Evolutionary conservation across 177 flowering plant genomes (phyloP), one percentile per base, ranked within the genome.

Genomic region (Tripterygium wilfordii): DNA sequence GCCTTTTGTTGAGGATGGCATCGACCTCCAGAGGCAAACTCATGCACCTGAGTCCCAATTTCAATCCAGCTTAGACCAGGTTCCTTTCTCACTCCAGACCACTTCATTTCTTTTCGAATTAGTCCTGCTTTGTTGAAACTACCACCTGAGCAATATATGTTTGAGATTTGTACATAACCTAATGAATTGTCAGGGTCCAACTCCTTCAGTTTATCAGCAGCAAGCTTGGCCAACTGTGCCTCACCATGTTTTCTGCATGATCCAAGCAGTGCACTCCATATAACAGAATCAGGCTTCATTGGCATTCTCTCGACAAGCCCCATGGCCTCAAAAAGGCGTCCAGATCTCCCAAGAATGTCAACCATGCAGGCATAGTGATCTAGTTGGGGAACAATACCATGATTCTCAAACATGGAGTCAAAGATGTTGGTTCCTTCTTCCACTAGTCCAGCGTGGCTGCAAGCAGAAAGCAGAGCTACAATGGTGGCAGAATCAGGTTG

Each of bases 31-130:
- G 86, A 70, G 5, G 85, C 80, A 72, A 88, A 85, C 61, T 83
- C 88, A 54, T 83, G 87, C 13, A 83, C 72, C 39, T 12, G 46
- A 55, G 72, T 76, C 15, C 65, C 75, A 21, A 83, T 49, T 66
- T 83, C 87, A 27, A 77, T 74, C 96, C 96, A 79, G 58, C 96
- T 88, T 63, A 88, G 57, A 36, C 96, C 94, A 10, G 88, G 85
- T 33, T 78, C 79, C 58, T 88, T 88, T 61, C 54, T 80, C 48
- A 80, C 83, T 30, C 67, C 61, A 10, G 48, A 45, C 23, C 67
- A 67, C 51, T 45, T 57, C 96, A 88, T 85, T 56, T 75, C 70
- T 57, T 63, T 77, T 57, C 94, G 62, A 26, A 78, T 25, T 30
- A 45, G 23, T 6, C 64, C 72, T 2, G 90, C 94, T 56, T 72